phyloP scores from a whole-genome alignment of 768 basidiomycete species.

The Psilocybe cubensis region DNA sequence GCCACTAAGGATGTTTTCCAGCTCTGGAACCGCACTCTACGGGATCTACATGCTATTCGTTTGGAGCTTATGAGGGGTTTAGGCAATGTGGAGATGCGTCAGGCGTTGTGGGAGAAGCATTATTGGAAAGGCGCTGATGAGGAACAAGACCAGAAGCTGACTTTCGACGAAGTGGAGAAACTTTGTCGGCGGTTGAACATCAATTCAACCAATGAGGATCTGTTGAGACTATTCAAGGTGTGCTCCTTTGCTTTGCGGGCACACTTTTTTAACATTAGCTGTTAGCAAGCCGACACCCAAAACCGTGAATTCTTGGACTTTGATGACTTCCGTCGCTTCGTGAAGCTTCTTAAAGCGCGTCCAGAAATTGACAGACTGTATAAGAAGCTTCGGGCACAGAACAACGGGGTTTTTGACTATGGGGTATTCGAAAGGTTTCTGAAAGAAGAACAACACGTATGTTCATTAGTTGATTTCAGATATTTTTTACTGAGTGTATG shows the following conservation, averaged over 20 bases:
- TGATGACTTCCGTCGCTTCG: constrained; percentile 80
- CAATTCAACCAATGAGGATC: constrained; percentile 59
- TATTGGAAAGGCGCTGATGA: constrained; percentile 82
- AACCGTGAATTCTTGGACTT: constrained; percentile 72
- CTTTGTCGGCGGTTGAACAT: constrained; percentile 77
- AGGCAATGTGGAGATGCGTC: constrained; percentile 68
- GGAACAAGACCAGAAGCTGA: constrained; percentile 60
- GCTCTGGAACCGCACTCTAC: constrained; percentile 69
- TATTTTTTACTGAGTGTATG: background rate
- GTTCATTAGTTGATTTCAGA: background rate
- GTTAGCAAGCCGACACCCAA: constrained; percentile 68
- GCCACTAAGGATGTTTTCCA: constrained; percentile 52
- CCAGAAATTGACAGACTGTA: constrained; percentile 79
- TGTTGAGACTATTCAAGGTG: constrained; percentile 65
- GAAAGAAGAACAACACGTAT: constrained; percentile 42
- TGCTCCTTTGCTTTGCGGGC: background rate
- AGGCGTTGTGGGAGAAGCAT: constrained; percentile 82
- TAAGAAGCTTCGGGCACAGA: constrained; percentile 39
- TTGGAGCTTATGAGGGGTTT: constrained; percentile 76
- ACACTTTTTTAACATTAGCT: background rate
- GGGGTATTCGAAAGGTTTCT: constrained; percentile 49
- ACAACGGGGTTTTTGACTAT: constrained; percentile 41
- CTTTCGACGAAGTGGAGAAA: constrained; percentile 76
- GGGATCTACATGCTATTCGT: constrained; percentile 67
- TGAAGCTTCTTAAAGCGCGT: constrained; percentile 81